Conservation (phyloP, 2,329 filamentous ascomycete species). For the Ophiostoma quercus region DNA sequence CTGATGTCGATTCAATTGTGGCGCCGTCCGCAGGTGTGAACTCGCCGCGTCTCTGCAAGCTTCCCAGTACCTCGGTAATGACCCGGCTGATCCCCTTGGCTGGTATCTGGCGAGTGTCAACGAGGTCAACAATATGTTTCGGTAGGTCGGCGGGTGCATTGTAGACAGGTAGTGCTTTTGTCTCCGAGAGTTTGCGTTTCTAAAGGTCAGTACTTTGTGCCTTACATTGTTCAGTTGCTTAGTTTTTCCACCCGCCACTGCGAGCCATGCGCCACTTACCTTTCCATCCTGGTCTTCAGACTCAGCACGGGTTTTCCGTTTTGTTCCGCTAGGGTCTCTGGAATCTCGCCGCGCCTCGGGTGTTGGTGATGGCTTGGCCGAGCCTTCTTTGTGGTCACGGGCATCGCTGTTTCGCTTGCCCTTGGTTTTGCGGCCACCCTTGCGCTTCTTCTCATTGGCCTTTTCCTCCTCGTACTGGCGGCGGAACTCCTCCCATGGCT, state of each 20-base stretch:
- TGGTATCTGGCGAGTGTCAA: conserved; percentile 59
- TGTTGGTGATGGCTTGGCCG: conserved; percentile 36
- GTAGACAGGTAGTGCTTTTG: conserved; percentile 43
- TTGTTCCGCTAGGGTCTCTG: conserved; percentile 31
- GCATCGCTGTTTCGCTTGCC: conserved; percentile 60
- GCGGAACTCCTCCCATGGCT: conserved; percentile 73
- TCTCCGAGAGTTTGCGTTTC: conserved; percentile 52
- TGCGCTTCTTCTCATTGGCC: conserved; percentile 53
- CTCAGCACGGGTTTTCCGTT: conserved; percentile 55
- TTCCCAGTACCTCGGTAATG: conserved; percentile 60
- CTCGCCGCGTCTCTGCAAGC: conserved; percentile 60
- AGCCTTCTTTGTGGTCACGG: conserved; percentile 41
- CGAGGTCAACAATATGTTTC: conserved; percentile 50
- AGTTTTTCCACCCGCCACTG: not conserved
- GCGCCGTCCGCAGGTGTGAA: conserved; percentile 60
- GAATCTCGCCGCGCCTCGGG: conserved; percentile 40
- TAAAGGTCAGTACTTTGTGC: not conserved
- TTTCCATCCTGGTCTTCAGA: conserved; percentile 49
- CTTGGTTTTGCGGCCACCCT: conserved; percentile 56
- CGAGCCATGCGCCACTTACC: conserved; percentile 32
- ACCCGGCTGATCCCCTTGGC: conserved; percentile 67
- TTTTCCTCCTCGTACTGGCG: conserved; percentile 58
- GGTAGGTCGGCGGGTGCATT: conserved; percentile 49
- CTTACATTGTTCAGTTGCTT: not conserved
- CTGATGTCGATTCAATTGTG: conserved; percentile 59